phyloP scores from a whole-genome alignment of 2,329 filamentous ascomycete genomes.

The Erysiphe pisi region DNA sequence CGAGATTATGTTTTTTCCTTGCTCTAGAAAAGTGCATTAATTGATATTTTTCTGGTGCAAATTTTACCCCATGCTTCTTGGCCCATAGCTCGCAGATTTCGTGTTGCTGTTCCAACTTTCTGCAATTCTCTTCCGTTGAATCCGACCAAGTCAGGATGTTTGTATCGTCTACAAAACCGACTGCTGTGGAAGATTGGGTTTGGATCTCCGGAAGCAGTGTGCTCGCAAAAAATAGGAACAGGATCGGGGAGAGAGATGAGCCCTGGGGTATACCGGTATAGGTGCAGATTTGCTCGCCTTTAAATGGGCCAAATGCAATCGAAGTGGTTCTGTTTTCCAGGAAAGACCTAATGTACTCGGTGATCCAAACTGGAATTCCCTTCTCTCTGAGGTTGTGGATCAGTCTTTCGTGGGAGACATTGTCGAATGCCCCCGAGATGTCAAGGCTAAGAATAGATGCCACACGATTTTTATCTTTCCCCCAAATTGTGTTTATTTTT shows the following conservation, averaged over 20 bases:
- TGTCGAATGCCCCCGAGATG: slow-evolving; percentile 4
- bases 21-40: not conserved
- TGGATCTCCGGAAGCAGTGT: not conserved
- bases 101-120: not conserved
- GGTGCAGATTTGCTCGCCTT: not conserved
- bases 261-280: not conserved
- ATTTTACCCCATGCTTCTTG: not conserved
- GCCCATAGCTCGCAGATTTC: not conserved
- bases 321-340: not conserved
- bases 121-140: not conserved
- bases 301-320: not conserved
- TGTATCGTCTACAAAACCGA: slow-evolving; percentile 7
- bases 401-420: not conserved
- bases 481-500: too few relatives aligned
- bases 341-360: not conserved
- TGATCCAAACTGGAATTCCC: not conserved
- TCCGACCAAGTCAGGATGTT: not conserved
- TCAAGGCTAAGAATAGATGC: too few relatives aligned
- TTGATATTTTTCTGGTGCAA: not conserved
- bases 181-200: not conserved
- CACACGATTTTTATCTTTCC: too few relatives aligned
- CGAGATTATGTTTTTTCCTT: not conserved
- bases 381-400: slow-evolving; percentile 30
- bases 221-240: not conserved
- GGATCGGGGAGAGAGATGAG: slow-evolving; percentile 9